A percentile compares a stretch with the other conserved stretches of the same genome.
Evolutionary conservation across 495 filamentous ascomycete genomes (phyloP).

Genomic region (Xylaria curta): DNA sequence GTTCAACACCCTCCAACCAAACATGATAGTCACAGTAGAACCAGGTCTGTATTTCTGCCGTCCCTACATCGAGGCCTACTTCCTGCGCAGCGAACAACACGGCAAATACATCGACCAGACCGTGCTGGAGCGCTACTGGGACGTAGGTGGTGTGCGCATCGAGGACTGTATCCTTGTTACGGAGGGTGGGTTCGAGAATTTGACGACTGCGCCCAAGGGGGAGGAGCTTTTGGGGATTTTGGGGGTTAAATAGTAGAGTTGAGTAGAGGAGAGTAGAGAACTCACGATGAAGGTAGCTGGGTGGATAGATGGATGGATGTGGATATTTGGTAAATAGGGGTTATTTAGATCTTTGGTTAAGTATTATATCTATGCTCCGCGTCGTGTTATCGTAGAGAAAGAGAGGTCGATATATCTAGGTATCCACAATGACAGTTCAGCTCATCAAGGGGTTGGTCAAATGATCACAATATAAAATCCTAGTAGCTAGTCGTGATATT

Average conservation of each 20-base stretch:
- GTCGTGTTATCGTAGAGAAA: not conserved
- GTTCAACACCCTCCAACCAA: constrained; percentile 56
- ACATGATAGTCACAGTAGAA: constrained; percentile 87
- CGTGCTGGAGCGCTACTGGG: constrained; percentile 72
- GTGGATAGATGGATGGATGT: no score
- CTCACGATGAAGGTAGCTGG: not conserved
- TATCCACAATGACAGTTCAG: not conserved
- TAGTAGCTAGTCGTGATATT: not conserved
- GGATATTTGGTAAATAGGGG: not conserved
- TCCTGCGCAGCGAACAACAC: constrained; percentile 67
- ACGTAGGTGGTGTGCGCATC: constrained; percentile 86
- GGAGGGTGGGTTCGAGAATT: constrained; percentile 74
- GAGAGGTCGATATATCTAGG: no score
- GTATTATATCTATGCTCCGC: not conserved
- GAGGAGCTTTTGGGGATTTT: constrained; percentile 55
- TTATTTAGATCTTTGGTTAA: not conserved
- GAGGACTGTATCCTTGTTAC: constrained; percentile 92
- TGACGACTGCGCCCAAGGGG: constrained; percentile 84
- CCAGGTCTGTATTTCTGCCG: constrained; percentile 81
- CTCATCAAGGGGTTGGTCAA: not conserved
- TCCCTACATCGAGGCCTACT: constrained; percentile 65
- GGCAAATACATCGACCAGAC: constrained; percentile 74
- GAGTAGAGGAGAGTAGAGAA: not conserved
- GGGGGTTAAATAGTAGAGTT: constrained; percentile 28
- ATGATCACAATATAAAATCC: not conserved